Base-by-base conservation (phyloP, 768 basidiomycete species). In the Tylopilus sp. region DNA sequence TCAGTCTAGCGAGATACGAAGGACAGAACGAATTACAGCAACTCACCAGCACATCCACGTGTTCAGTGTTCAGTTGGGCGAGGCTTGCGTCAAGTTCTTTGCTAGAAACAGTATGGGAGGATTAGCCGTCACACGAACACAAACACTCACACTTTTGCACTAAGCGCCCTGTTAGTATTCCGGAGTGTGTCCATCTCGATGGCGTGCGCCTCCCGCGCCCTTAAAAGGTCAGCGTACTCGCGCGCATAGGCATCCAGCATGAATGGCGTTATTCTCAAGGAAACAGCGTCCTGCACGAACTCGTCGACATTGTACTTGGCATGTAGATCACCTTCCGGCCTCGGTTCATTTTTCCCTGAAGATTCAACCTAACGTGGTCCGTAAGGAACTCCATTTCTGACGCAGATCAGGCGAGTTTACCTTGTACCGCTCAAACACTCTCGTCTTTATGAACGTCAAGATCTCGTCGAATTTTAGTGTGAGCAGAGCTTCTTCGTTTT, bases 381-480 rank as follows among this genome's bases (percentile, higher is more conserved):
- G 13, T 21, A 49, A 41, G 22, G 44, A 43, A 28, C n/a, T 34
- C 17, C 16, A 22, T 22, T 10, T 31, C 28, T 4, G 37, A 38
- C 26, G 10, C 25, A 12, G 24, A 19, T 21, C 14, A 16, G 28
- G 45, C 2, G 46, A 28, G 8, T 19, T 41, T 19, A 77, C 83
- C 71, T 85, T 82, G 67, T 98, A 99, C 40, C 76, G 76, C 56
- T 98, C 94, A 58, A 98, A 88, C 17, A 99, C 69, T 21, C 78
- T 81, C 12, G 71, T 83, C 61, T 95, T 96, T 45, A 98, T 69
- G 70, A 89, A 98, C 0, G 81, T 74, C 36, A 98, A 72, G 22
- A 98, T 86, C 55, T 93, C 85, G 66, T 98, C 97, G 61, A 98
- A 98, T 63, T 93, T 95, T 59, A 98, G 76, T 5, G 77, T 65